Evolutionary conservation across 306 rosid genomes (phyloP).

Genomic region (Nissolia schottii): DNA sequence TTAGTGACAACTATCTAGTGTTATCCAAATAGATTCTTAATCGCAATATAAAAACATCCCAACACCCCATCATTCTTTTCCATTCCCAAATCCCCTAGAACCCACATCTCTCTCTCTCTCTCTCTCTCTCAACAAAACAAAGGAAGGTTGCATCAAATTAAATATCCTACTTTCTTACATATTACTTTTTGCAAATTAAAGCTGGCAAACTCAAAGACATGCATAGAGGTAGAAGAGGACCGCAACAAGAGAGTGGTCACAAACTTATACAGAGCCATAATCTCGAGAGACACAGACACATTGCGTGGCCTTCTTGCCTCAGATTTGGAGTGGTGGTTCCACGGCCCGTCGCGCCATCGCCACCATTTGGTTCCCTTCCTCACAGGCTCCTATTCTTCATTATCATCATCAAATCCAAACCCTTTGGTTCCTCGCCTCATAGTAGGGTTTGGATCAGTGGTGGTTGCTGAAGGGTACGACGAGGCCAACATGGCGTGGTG

Average conservation of each 20-base stretch:
- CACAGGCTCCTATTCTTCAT: constrained; percentile 36
- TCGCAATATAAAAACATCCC: neutral
- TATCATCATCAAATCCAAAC: neutral
- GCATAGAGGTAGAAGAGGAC: constrained; percentile 27
- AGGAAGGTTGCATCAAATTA: neutral
- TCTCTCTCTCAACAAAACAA: neutral
- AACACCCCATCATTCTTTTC: neutral
- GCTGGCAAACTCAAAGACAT: constrained; percentile 35
- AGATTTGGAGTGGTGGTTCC: constrained; percentile 86
- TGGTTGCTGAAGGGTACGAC: constrained; percentile 65
- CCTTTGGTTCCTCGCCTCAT: constrained; percentile 41
- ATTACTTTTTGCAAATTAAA: neutral
- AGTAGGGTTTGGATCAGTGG: constrained; percentile 49
- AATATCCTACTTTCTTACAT: neutral
- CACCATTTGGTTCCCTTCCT: constrained; percentile 59
- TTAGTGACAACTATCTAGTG: no score
- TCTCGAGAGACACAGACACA: constrained; percentile 34
- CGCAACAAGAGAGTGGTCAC: constrained; percentile 31
- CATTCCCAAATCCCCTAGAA: neutral
- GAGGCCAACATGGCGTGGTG: constrained; percentile 44
- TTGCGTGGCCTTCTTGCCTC: constrained; percentile 44
- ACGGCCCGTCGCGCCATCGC: constrained; percentile 60
- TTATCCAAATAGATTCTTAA: no score
- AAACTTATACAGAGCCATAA: constrained; percentile 52
- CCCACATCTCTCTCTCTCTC: neutral